A percentile compares a stretch with the other conserved stretches of the same genome.
These are phyloP conservation scores for Dimocarpus longan DNA, from an alignment of 345 rosid genomes.

Conservation along the genomic window DNA sequence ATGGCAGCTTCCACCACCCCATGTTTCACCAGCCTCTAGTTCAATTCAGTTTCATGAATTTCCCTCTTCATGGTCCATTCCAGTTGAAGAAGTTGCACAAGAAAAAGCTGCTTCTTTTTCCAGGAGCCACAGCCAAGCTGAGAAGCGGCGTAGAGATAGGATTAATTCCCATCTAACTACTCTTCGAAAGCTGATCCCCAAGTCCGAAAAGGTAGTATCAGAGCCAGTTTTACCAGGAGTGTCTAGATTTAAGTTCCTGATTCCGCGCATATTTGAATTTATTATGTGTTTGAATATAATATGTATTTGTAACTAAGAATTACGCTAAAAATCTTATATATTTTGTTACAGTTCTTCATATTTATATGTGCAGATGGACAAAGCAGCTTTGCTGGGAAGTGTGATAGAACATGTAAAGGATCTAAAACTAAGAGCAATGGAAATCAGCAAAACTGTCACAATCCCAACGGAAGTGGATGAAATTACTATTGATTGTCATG, in stretches of 20 bases:
- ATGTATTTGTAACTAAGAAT: neutral
- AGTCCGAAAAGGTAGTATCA: conserved; percentile 73
- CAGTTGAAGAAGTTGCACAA: conserved; percentile 35
- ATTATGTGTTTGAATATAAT: neutral
- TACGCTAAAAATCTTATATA: no score
- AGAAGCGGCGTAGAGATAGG: conserved; percentile 88
- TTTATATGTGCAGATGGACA: conserved; percentile 66
- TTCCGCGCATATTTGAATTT: no score
- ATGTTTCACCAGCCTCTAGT: conserved; percentile 10
- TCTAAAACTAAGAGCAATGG: conserved; percentile 62
- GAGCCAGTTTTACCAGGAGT: neutral
- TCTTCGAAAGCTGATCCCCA: conserved; percentile 83
- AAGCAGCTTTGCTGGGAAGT: conserved; percentile 80
- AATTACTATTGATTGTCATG: conserved; percentile 56
- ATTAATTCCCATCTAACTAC: conserved; percentile 81
- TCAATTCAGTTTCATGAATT: conserved; percentile 21
- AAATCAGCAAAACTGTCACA: conserved; percentile 44
- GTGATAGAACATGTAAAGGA: conserved; percentile 77
- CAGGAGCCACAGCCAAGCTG: conserved; percentile 83
- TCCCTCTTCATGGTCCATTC: conserved; percentile 31
- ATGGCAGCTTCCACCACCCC: conserved; percentile 15
- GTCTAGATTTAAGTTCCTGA: neutral
- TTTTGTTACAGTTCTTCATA: neutral
- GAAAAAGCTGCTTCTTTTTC: conserved; percentile 40
- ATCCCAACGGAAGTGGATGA: conserved; percentile 77